A percentile compares a stretch with the other conserved stretches of the same genome.
Conservation (phyloP, 2,329 filamentous ascomycete genomes). For the Alternaria arbusti region DNA sequence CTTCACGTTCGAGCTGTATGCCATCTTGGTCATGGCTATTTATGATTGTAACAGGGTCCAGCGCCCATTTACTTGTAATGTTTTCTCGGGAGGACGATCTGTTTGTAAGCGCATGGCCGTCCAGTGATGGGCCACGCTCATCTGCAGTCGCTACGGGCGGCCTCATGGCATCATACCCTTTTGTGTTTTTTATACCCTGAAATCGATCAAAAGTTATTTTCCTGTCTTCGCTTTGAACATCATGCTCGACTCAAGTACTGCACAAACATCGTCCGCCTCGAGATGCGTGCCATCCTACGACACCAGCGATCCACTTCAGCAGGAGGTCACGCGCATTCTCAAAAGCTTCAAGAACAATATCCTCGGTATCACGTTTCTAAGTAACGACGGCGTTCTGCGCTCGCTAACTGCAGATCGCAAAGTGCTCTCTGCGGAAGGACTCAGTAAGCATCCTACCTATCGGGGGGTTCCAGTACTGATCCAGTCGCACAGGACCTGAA, state of each 20-base stretch:
- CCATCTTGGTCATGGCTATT: background rate
- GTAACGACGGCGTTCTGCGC: constrained; percentile 13
- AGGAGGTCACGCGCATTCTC: constrained; percentile 4
- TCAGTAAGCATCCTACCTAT: background rate
- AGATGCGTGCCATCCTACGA: background rate
- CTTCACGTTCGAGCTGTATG: background rate
- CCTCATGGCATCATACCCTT: background rate
- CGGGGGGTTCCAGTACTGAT: background rate
- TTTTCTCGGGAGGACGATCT: background rate
- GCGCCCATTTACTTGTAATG: constrained; percentile 8
- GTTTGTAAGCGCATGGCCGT: background rate
- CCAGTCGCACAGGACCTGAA: background rate
- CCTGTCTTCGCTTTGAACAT: background rate
- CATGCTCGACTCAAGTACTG: background rate
- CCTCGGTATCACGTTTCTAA: constrained; percentile 3
- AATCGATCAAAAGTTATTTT: background rate
- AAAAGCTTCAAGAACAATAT: constrained; percentile 6
- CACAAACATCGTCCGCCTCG: background rate
- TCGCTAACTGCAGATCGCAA: constrained; percentile 10
- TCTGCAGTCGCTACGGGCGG: background rate
- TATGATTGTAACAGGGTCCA: background rate
- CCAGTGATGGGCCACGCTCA: background rate
- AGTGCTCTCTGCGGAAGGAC: constrained; percentile 4
- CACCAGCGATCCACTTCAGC: constrained; percentile 5
- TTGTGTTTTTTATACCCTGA: background rate